Conservation (phyloP, 2,329 filamentous ascomycete species). For the Fusarium agapanthi region DNA sequence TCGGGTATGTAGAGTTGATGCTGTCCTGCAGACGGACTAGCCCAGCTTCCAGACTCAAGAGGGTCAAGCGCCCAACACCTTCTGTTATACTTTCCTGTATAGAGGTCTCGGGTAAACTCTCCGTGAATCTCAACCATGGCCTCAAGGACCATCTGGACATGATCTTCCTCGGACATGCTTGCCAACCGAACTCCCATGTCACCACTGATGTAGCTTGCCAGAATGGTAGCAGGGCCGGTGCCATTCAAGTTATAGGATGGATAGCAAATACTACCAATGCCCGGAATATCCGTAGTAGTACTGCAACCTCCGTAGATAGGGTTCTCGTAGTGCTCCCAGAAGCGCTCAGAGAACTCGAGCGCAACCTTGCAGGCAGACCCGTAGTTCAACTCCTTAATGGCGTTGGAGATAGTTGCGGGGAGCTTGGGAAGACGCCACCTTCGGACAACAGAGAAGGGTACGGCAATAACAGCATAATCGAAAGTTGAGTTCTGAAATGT, state of each 20-base stretch:
- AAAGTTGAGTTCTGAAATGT: conserved; percentile 5
- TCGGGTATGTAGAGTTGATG: conserved; percentile 7
- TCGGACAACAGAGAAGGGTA: not conserved
- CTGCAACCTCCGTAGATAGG: not conserved
- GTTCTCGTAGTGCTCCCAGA: conserved; percentile 15
- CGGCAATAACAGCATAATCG: not conserved
- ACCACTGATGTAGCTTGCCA: conserved; percentile 5
- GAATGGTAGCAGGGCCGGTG: not conserved
- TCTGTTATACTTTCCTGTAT: conserved; percentile 13
- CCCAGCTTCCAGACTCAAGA: conserved; percentile 13
- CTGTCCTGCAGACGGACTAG: conserved; percentile 4
- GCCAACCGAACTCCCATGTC: conserved; percentile 7
- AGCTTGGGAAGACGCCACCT: not conserved
- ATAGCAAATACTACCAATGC: not conserved
- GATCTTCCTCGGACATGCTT: not conserved
- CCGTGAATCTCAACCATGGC: conserved; percentile 1
- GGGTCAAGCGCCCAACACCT: conserved; percentile 11
- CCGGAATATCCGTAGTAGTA: not conserved
- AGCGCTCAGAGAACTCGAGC: not conserved
- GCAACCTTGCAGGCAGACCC: conserved; percentile 2
- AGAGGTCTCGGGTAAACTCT: not conserved
- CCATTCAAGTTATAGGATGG: conserved; percentile 11
- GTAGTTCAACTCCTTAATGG: conserved; percentile 4
- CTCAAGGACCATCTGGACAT: conserved; percentile 4
- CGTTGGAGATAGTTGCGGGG: conserved; percentile 6